phyloP scores from a whole-genome alignment of 345 rosid genomes.

The Eucalyptus tenuipes region DNA sequence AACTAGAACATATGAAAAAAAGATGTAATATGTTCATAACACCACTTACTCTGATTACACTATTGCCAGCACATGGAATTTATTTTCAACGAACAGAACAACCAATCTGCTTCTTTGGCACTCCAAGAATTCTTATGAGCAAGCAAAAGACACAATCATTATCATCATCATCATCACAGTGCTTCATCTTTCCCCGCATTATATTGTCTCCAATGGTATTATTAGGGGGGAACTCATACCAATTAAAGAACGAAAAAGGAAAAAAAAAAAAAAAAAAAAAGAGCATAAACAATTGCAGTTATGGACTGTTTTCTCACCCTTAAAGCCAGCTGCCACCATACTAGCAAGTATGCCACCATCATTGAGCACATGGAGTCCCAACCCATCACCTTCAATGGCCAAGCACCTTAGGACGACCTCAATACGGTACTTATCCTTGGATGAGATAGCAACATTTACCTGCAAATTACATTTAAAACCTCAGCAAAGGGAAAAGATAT shows the following conservation, averaged over 20 bases:
- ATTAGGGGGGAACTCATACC: not conserved
- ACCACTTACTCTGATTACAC: not conserved
- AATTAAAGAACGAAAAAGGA: not conserved
- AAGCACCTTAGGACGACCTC: slow-evolving; percentile 83
- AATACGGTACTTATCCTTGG: slow-evolving; percentile 64
- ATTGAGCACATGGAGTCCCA: slow-evolving; percentile 41
- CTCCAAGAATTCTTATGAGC: not conserved
- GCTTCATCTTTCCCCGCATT: not conserved
- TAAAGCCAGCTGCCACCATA: slow-evolving; percentile 87
- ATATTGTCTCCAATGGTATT: not conserved
- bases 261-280: not conserved
- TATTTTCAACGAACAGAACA: not conserved
- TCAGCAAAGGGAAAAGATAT: not conserved
- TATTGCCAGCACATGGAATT: not conserved
- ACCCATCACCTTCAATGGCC: slow-evolving; percentile 88
- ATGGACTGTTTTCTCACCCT: slow-evolving; percentile 33
- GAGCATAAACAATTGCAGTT: not conserved
- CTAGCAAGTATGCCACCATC: slow-evolving; percentile 84
- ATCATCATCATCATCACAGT: not conserved
- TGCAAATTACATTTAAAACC: slow-evolving; percentile 4
- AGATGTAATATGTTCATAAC: not conserved
- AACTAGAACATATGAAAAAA: not conserved
- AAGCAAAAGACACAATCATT: not conserved
- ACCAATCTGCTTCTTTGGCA: not conserved
- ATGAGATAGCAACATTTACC: slow-evolving; percentile 73